Evolutionary conservation across 345 rosid species (phyloP).

Genomic region (Salix brachista): DNA sequence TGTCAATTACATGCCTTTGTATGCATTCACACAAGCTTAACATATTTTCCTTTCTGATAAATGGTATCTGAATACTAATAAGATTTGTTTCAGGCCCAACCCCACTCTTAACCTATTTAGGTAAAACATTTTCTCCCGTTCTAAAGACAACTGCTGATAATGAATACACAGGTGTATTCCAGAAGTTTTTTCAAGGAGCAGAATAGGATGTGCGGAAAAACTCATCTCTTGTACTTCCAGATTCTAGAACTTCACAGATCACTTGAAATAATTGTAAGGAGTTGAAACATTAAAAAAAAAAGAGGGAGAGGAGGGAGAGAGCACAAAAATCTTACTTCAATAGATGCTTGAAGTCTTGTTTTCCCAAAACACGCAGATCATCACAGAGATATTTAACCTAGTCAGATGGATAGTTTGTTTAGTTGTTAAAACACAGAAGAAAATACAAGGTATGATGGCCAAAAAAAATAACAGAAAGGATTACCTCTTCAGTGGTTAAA

Average conservation of each 20-base stretch:
- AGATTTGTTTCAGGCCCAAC: no score
- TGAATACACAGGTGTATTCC: no score
- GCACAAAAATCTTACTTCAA: constrained; percentile 59
- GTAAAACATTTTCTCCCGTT: no score
- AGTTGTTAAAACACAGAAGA: background rate
- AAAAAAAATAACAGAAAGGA: background rate
- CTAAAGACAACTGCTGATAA: no score
- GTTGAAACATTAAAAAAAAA: background rate
- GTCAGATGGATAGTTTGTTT: constrained; percentile 10
- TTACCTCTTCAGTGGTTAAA: constrained; percentile 83
- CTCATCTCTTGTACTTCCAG: no score
- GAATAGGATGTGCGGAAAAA: no score
- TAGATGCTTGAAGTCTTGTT: constrained; percentile 89
- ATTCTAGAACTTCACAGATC: background rate
- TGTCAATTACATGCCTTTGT: background rate
- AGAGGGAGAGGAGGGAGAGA: background rate
- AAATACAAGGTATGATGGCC: background rate
- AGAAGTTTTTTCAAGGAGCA: no score
- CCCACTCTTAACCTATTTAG: no score
- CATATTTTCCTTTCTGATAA: background rate
- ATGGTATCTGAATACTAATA: background rate
- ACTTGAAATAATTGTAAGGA: background rate
- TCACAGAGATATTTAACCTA: constrained; percentile 84
- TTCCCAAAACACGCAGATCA: constrained; percentile 83
- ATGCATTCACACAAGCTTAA: background rate